phyloP scores from a whole-genome alignment of 2,329 filamentous ascomycete species.

The Bipolaris bicolor region DNA sequence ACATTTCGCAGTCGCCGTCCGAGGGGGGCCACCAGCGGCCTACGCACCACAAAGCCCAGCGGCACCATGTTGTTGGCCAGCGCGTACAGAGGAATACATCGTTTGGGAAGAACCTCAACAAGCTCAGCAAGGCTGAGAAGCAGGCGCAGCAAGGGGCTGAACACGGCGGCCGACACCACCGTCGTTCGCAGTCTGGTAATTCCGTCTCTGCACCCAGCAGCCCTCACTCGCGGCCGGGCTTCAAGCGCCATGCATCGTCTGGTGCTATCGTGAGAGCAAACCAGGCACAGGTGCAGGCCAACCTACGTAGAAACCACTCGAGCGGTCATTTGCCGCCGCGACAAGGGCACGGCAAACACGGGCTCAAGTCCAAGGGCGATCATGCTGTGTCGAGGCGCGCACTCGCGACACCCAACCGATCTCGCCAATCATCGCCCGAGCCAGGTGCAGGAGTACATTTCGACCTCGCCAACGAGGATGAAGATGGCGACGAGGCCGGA shows the following conservation, averaged over 20 bases:
- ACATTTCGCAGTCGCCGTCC: slow-evolving; percentile 48
- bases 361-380: slow-evolving; percentile 47
- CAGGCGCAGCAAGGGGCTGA: slow-evolving; percentile 36
- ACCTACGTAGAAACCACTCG: slow-evolving; percentile 52
- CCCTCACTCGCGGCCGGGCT: slow-evolving; percentile 42
- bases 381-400: slow-evolving; percentile 38
- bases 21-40: slow-evolving; percentile 35
- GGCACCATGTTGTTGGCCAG: slow-evolving; percentile 51
- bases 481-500: slow-evolving; percentile 44
- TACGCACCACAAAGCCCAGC: slow-evolving; percentile 43
- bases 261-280: slow-evolving; percentile 45
- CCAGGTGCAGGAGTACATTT: slow-evolving; percentile 51
- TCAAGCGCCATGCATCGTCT: slow-evolving; percentile 53
- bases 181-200: slow-evolving; percentile 48
- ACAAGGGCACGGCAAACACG: slow-evolving; percentile 48
- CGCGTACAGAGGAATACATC: slow-evolving; percentile 51
- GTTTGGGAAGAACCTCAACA: slow-evolving; percentile 52
- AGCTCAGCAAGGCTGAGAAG: slow-evolving; percentile 46
- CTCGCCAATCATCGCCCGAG: slow-evolving; percentile 44
- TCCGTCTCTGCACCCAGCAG: slow-evolving; percentile 45
- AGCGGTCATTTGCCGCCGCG: slow-evolving; percentile 55
- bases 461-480: slow-evolving; percentile 42
- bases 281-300: slow-evolving; percentile 42
- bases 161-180: slow-evolving; percentile 42
- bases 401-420: slow-evolving; percentile 37